Evolutionary conservation across 2,329 filamentous ascomycete species (phyloP).

Genomic region (Curvularia hawaiiensis): DNA sequence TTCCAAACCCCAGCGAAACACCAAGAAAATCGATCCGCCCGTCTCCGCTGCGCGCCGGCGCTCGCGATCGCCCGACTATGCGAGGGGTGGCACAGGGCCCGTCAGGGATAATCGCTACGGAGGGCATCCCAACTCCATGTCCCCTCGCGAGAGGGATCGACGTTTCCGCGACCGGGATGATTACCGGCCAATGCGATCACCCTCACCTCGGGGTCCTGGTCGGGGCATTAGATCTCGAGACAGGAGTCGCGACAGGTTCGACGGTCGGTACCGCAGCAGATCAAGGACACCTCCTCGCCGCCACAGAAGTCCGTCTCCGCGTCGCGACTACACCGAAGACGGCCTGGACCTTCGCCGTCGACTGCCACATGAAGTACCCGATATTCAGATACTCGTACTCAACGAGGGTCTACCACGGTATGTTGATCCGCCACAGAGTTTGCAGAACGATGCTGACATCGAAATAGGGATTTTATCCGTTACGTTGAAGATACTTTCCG

Average conservation of each 20-base stretch:
- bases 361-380: constrained; percentile 76
- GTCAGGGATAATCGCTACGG: constrained; percentile 52
- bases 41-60: constrained; percentile 54
- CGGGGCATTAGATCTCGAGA: constrained; percentile 46
- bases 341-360: constrained; percentile 75
- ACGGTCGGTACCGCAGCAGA: constrained; percentile 59
- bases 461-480: constrained; percentile 70
- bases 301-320: constrained; percentile 72
- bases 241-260: constrained; percentile 55
- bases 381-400: constrained; percentile 85
- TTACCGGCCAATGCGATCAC: constrained; percentile 57
- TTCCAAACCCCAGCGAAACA: constrained; percentile 84
- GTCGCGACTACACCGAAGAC: constrained; percentile 58
- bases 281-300: constrained; percentile 71
- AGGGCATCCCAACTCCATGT: constrained; percentile 41
- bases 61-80: constrained; percentile 68
- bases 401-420: constrained; percentile 64
- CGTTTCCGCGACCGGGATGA: constrained; percentile 64
- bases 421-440: constrained; percentile 9
- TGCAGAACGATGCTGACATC: constrained; percentile 7
- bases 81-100: constrained; percentile 52
- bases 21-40: constrained; percentile 58
- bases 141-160: constrained; percentile 55
- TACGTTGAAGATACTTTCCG: constrained; percentile 82
- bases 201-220: constrained; percentile 50